Base-by-base conservation (phyloP, 331 rosid species). In the Acacia concinna region DNA sequence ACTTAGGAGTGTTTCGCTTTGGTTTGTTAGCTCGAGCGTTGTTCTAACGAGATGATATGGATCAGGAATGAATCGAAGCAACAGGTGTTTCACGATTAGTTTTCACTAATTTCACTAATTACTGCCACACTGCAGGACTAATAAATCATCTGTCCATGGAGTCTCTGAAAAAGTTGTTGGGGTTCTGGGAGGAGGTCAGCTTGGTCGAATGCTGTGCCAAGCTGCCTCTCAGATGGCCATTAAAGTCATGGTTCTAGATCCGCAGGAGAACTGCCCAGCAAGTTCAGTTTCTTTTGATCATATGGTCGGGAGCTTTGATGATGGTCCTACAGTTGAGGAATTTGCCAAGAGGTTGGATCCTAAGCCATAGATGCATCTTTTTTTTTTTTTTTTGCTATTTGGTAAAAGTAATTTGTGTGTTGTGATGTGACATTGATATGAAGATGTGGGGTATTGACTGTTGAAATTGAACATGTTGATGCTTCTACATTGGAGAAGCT, bases 381-480 rank as follows among this genome's bases (percentile, higher is more conserved):
- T n/a, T 56, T 13, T 51, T 6, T 15, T 63, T 69, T 62, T 21
- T 57, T 18, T 40, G 5, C 56, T 52, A 38, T 67, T 71, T 57
- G 64, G 52, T 76, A 4, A 31, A 77, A 73, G 40, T 83, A 56
- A 41, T 80, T 68, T 59, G 40, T 65, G 3, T 68, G 28, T 74
- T 41, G 76, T 78, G 30, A 67, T 66, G 68, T 59, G 80, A 30
- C 76, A 67, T 78, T 89, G 62, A 15, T 86, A 23, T 78, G 78
- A 78, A 91, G 99, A 72, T 95, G 96, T 82, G 94, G 92, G 73
- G 99, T 95, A 67, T 81, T 93, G 81, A 95, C 99, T 0, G 79
- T 95, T 43, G 99, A 95, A 84, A 95, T 93, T 76, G 99, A 95
- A 70, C 98, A 93, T 32, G 98, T 95, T 41, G 90, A 95, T 78